Conservation (phyloP, 306 rosid genomes). For the Acacia melanoxylon region DNA sequence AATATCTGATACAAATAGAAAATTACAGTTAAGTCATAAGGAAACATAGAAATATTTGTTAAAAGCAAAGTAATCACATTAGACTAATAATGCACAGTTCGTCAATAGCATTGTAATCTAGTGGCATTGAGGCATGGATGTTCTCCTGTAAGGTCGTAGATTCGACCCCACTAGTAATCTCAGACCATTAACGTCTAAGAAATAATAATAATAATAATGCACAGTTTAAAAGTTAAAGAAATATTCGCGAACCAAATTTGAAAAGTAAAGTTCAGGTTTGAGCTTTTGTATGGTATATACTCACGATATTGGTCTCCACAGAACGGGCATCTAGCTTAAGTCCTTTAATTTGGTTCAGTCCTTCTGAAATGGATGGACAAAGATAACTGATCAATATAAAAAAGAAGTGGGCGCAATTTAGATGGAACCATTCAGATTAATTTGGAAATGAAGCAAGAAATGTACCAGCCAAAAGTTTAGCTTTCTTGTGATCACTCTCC, state of each 20-base stretch:
- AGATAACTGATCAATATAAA: neutral
- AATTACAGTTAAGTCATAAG: neutral
- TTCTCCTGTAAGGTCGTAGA: no score
- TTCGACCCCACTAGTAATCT: no score
- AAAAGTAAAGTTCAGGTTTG: neutral
- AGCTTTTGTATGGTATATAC: slow-evolving; percentile 30
- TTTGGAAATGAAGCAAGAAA: neutral
- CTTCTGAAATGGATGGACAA: slow-evolving; percentile 45
- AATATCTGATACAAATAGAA: slow-evolving; percentile 42
- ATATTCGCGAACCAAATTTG: neutral
- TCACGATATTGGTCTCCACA: slow-evolving; percentile 84
- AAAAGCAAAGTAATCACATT: slow-evolving; percentile 2
- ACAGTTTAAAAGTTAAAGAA: neutral
- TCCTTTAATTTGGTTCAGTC: slow-evolving; percentile 61
- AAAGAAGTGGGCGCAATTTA: neutral
- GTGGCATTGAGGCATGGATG: no score
- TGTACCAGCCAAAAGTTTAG: slow-evolving; percentile 74
- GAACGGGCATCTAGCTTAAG: slow-evolving; percentile 49
- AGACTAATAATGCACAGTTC: neutral
- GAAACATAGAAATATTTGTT: neutral
- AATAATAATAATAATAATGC: neutral
- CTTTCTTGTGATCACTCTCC: slow-evolving; percentile 74
- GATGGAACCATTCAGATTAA: neutral
- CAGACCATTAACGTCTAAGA: no score
- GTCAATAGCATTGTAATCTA: no score